Percentiles rank a stretch among this genome's conserved stretches.
These are phyloP conservation scores for Apiotrichum porosum DNA, from an alignment of 1,284 basidiomycete genomes.

Conservation along the genomic window DNA sequence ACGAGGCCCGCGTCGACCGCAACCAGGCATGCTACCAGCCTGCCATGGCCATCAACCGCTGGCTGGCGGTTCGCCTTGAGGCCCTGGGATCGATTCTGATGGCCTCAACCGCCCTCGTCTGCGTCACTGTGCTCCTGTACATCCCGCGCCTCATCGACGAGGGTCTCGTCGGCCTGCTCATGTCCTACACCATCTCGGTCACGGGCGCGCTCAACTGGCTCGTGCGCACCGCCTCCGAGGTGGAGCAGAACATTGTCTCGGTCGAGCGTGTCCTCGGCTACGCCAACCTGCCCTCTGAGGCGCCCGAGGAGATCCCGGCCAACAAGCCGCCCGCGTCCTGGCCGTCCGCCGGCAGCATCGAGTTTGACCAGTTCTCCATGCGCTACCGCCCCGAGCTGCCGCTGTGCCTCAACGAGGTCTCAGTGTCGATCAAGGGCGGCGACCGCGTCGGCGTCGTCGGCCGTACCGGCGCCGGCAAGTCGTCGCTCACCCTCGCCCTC, in stretches of 20 bases:
- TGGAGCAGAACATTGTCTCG: slow-evolving; percentile 90
- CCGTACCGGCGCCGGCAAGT: slow-evolving; percentile 86
- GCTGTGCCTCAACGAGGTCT: slow-evolving; percentile 68
- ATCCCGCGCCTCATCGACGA: slow-evolving; percentile 65
- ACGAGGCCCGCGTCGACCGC: slow-evolving; percentile 63
- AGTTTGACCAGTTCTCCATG: slow-evolving; percentile 73
- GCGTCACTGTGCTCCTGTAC: slow-evolving; percentile 66
- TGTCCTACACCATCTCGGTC: slow-evolving; percentile 78
- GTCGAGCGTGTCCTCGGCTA: slow-evolving; percentile 64
- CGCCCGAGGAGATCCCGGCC: slow-evolving; percentile 66
- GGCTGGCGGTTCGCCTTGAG: slow-evolving; percentile 57
- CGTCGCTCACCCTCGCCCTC: slow-evolving; percentile 59
- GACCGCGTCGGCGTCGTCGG: slow-evolving; percentile 84
- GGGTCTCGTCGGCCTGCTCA: slow-evolving; percentile 83
- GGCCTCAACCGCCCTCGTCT: slow-evolving; percentile 64
- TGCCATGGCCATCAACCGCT: slow-evolving; percentile 53
- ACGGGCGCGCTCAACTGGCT: slow-evolving; percentile 77
- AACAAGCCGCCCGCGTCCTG: slow-evolving; percentile 60
- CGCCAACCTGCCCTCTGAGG: slow-evolving; percentile 69
- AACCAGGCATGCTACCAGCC: slow-evolving; percentile 55
- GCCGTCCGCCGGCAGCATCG: slow-evolving; percentile 71
- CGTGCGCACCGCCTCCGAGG: slow-evolving; percentile 82
- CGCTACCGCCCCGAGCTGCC: slow-evolving; percentile 78
- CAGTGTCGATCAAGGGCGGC: slow-evolving; percentile 59
- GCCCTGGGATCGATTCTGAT: slow-evolving; percentile 79